A percentile compares a stretch with the other conserved stretches of the same genome.
phyloP scores from a whole-genome alignment of 768 basidiomycete genomes.

The Tephrocybe sp. region DNA sequence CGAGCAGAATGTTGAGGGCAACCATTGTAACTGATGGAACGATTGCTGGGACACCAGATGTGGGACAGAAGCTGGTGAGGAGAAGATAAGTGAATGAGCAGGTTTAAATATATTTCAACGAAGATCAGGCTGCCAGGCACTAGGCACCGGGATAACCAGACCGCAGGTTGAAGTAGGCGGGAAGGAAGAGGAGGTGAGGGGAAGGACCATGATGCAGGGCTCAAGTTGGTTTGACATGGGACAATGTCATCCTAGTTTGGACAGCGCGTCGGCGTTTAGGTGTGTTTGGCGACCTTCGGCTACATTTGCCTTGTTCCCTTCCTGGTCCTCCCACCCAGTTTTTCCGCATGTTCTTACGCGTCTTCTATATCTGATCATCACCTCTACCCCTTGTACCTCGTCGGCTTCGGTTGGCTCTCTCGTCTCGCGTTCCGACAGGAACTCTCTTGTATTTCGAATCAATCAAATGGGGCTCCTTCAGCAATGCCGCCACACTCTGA shows the following conservation, averaged over 20 bases:
- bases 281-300: slow-evolving; percentile 6
- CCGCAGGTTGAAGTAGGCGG: not conserved
- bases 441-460: too few species aligned
- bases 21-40: slow-evolving; percentile 30
- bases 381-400: slow-evolving; percentile 13
- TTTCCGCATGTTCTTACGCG: not conserved
- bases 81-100: slow-evolving; percentile 10
- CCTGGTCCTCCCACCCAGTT: slow-evolving; percentile 2
- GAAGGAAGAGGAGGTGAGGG: slow-evolving; percentile 5
- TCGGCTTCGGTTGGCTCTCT: not conserved
- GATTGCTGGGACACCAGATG: slow-evolving; percentile 17
- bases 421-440: not conserved
- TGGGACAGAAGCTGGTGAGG: slow-evolving; percentile 19
- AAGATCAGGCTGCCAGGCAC: slow-evolving; percentile 16
- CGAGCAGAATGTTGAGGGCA: slow-evolving; percentile 29
- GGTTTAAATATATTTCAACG: slow-evolving; percentile 17
- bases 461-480: too few species aligned
- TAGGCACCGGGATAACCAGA: slow-evolving; percentile 18
- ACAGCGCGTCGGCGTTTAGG: slow-evolving; percentile 14
- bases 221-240: slow-evolving; percentile 16
- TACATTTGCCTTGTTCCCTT: slow-evolving; percentile 15
- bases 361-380: slow-evolving; percentile 8
- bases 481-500: not conserved
- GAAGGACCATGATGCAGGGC: slow-evolving; percentile 14
- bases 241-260: slow-evolving; percentile 22